A percentile compares a stretch with the other conserved stretches of the same genome.
Evolutionary conservation across 148 eudicot genomes (phyloP).

Genomic region (Camellia sinensis): DNA sequence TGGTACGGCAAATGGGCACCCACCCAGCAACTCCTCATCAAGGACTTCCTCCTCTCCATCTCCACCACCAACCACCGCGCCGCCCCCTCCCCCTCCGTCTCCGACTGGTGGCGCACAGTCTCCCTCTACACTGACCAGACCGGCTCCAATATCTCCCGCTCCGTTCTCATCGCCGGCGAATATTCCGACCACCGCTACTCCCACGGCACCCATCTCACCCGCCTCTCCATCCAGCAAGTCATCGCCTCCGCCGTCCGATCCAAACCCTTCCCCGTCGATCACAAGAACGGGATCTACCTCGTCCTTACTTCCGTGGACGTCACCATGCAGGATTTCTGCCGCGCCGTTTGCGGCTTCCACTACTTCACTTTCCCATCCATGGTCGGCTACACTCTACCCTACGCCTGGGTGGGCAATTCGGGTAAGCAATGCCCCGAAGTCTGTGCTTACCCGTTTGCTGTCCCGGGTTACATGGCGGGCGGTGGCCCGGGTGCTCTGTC

Average conservation of each 20-base stretch:
- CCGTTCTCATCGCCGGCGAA: slow-evolving; percentile 62
- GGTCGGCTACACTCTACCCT: slow-evolving; percentile 86
- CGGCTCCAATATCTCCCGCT: slow-evolving; percentile 69
- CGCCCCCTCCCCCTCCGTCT: slow-evolving; percentile 50
- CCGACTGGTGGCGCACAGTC: slow-evolving; percentile 95
- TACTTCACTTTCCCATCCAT: slow-evolving; percentile 90
- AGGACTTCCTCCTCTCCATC: slow-evolving; percentile 76
- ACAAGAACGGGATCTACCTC: slow-evolving; percentile 75
- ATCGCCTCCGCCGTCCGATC: slow-evolving; percentile 61
- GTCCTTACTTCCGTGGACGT: slow-evolving; percentile 68
- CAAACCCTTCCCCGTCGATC: slow-evolving; percentile 68
- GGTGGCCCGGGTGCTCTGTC: slow-evolving; percentile 50
- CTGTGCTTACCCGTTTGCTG: slow-evolving; percentile 91
- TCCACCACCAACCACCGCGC: slow-evolving; percentile 46
- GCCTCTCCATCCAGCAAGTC: slow-evolving; percentile 72
- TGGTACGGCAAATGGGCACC: slow-evolving; percentile 87
- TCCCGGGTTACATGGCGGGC: slow-evolving; percentile 74
- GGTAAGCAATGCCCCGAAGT: slow-evolving; percentile 87
- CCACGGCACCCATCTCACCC: slow-evolving; percentile 60
- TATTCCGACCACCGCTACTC: slow-evolving; percentile 63
- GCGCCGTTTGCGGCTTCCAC: slow-evolving; percentile 97
- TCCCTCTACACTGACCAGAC: slow-evolving; percentile 89
- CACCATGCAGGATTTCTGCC: slow-evolving; percentile 82
- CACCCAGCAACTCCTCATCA: slow-evolving; percentile 52
- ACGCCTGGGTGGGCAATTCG: slow-evolving; percentile 95